These are phyloP conservation scores for Cyclotella cryptica DNA, from an alignment of 108 stramenopile species.

Conservation along the genomic window DNA sequence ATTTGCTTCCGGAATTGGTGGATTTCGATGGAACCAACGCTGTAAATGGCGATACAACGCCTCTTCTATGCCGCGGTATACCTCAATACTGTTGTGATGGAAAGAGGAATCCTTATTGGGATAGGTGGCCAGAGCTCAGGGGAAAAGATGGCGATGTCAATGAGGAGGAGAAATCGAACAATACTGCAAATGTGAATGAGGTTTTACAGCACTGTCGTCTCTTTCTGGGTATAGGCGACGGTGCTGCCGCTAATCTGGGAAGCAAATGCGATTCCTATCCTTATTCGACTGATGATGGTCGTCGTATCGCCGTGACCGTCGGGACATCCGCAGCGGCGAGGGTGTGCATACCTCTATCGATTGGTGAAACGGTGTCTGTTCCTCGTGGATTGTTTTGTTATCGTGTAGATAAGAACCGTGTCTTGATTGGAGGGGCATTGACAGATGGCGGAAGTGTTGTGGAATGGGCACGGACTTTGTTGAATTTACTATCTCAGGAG, in stretches of 20 bases:
- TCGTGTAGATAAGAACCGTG: constrained; percentile 65
- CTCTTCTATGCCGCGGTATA: constrained; percentile 26
- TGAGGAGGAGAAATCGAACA: too few relatives aligned
- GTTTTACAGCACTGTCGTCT: constrained; percentile 14
- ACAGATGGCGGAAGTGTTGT: constrained; percentile 88
- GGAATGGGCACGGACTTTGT: constrained; percentile 72
- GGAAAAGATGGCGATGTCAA: not conserved
- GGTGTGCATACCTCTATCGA: constrained; percentile 60
- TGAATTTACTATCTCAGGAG: constrained; percentile 57
- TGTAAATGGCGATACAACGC: not conserved
- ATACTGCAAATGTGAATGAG: not conserved
- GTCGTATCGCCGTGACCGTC: constrained; percentile 84
- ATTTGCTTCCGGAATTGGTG: constrained; percentile 42
- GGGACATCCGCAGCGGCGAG: constrained; percentile 87
- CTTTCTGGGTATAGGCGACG: constrained; percentile 84
- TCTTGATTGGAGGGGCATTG: constrained; percentile 82
- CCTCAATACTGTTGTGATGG: constrained; percentile 24
- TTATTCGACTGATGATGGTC: not conserved
- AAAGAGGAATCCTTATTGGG: constrained; percentile 53
- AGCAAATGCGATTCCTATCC: constrained; percentile 62
- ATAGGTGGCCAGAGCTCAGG: constrained; percentile 74
- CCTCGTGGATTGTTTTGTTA: constrained; percentile 83
- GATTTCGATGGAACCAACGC: constrained; percentile 44
- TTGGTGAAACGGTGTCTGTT: constrained; percentile 17
- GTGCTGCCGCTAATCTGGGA: constrained; percentile 88